A percentile compares a stretch with the other conserved stretches of the same genome.
phyloP scores from a whole-genome alignment of 257 asterid genomes.

The Echium plantagineum region DNA sequence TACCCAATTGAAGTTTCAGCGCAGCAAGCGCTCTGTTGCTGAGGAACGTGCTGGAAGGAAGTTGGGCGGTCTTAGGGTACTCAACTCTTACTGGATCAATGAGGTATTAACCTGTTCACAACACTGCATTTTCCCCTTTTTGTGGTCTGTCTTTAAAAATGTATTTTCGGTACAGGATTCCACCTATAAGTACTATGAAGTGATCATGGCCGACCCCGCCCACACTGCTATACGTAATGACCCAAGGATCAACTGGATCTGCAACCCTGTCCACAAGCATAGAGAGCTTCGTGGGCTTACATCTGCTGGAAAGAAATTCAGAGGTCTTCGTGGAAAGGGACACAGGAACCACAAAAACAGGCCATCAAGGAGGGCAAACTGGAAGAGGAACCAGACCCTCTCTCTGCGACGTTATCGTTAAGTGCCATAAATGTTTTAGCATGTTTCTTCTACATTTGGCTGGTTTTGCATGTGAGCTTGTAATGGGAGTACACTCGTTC shows the following conservation, averaged over 20 bases:
- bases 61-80: not conserved
- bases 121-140: not conserved
- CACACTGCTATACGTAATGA: not conserved
- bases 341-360: not conserved
- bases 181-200: not conserved
- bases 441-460: not conserved
- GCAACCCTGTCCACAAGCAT: not conserved
- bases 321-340: not conserved
- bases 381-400: not conserved
- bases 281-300: not conserved
- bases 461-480: not conserved
- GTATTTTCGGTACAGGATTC: not conserved
- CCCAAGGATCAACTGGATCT: not conserved
- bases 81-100: not conserved
- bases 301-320: not conserved
- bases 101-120: not conserved
- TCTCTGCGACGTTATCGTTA: not conserved
- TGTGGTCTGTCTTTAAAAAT: not conserved
- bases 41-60: not conserved
- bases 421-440: not conserved
- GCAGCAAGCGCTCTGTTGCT: not conserved
- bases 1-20: not conserved
- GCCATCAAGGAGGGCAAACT: not conserved
- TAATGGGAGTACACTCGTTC: too few species aligned
- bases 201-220: not conserved